These are phyloP conservation scores for Pseudozyma pruni DNA, from an alignment of 1,284 basidiomycete genomes.

Conservation along the genomic window DNA sequence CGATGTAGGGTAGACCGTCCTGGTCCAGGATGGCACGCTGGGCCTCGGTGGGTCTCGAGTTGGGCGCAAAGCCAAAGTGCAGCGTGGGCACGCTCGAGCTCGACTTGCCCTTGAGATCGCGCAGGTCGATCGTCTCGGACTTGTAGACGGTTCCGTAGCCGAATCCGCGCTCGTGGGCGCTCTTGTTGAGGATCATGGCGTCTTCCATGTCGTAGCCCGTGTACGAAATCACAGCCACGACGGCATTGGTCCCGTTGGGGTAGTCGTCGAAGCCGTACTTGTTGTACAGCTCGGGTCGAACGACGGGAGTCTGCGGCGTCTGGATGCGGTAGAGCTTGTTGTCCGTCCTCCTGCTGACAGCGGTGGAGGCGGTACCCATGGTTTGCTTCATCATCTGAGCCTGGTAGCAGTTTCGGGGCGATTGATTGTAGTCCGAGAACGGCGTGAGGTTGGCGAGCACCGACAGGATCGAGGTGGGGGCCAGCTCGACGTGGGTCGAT, in stretches of 20 bases:
- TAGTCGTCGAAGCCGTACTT: conserved; percentile 99
- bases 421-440: conserved; percentile 92
- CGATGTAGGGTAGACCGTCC: conserved; percentile 87
- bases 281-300: conserved; percentile 89
- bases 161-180: conserved; percentile 96
- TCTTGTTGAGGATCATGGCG: conserved; percentile 99
- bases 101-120: conserved; percentile 73
- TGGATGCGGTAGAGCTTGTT: conserved; percentile 98
- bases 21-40: conserved; percentile 75
- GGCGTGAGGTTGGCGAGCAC: conserved; percentile 75
- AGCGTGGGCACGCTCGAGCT: conserved; percentile 68
- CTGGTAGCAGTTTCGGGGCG: conserved; percentile 76
- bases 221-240: conserved; percentile 99
- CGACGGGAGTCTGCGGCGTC: conserved; percentile 92
- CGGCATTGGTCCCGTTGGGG: conserved; percentile 97
- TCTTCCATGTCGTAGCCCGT: conserved; percentile 99
- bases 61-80: conserved; percentile 84
- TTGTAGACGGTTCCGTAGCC: conserved; percentile 98
- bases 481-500: conserved; percentile 87
- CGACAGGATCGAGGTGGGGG: conserved; percentile 94
- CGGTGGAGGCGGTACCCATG: conserved; percentile 97
- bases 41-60: conserved; percentile 48
- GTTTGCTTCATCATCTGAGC: conserved; percentile 98
- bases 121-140: conserved; percentile 89
- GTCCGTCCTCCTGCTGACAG: conserved; percentile 89